Base-by-base conservation (phyloP, 352 stramenopile species). In the Elongisporangium prolatum region DNA sequence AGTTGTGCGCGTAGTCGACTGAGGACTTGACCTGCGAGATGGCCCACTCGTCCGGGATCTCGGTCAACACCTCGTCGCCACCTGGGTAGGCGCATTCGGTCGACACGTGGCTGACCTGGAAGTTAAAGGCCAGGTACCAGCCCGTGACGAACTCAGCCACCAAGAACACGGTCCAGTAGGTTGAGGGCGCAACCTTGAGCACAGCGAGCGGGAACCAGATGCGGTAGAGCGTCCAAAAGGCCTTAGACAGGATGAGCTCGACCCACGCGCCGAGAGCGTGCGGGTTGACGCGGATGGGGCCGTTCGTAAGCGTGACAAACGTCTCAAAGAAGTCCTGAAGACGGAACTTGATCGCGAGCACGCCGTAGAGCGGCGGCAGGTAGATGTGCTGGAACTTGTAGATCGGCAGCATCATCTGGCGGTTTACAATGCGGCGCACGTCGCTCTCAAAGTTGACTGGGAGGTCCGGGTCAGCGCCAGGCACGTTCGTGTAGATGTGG, bases 401-500 rank as follows among this genome's bases (percentile, higher is more conserved):
- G 60, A 88, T 95, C 54, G 84, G 80, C 25, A 77, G 68, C 60
- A 86, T 81, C 74, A 84, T 69, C 60, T 98, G 84, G 21, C 93
- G 90, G 62, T 93, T 84, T 18, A 97, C 74, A 50, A 96, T 88
- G 61, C 89, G 86, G 34, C 76, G 77, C 66, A 97, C 85, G 54
- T 96, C 82, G 64, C 82, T 86, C 60, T 91, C 68, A 52, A 93
- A 88, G 72, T 92, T 78, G 52, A 91, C 86, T 4, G 96, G 94
- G 16, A 98, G 75, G 65, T 98, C 95, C 6, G 95, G 95, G 73
- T 98, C 95, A 4, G 89, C 86, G 21, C 92, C 87, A 11, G 91
- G 74, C 13, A 98, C 86, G 73, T 98, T 98, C 44, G 95, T 98
- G 80, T 97, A 97, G 59, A 94, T 93, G 77, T 98, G 95, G 74